phyloP scores from a whole-genome alignment of 371 early-diverging fungal species.

The Mortierella sp. region DNA sequence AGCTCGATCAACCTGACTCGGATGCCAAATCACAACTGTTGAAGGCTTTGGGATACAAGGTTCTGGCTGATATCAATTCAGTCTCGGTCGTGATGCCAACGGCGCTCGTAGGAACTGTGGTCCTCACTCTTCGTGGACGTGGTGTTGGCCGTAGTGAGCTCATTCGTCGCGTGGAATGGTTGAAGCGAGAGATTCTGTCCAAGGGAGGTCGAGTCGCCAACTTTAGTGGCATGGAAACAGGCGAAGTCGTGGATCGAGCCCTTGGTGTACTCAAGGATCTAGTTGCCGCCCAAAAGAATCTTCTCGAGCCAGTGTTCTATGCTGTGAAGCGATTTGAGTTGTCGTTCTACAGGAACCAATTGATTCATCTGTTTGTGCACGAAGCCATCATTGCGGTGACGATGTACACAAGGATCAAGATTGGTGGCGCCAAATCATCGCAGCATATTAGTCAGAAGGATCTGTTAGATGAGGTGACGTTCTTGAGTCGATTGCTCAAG shows the following conservation, averaged over 20 bases:
- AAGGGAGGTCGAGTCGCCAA: slow-evolving; percentile 89
- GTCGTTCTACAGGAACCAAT: slow-evolving; percentile 86
- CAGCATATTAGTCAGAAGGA: slow-evolving; percentile 64
- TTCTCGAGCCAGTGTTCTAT: slow-evolving; percentile 90
- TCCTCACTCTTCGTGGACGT: slow-evolving; percentile 86
- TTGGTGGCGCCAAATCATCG: slow-evolving; percentile 72
- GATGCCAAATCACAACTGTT: slow-evolving; percentile 40
- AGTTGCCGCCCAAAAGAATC: slow-evolving; percentile 79
- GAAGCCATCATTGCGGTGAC: slow-evolving; percentile 86
- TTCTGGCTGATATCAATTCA: slow-evolving; percentile 76
- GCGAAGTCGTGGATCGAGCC: slow-evolving; percentile 71
- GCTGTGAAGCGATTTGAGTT: slow-evolving; percentile 88
- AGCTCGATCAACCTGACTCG: slow-evolving; percentile 22
- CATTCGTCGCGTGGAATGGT: slow-evolving; percentile 84
- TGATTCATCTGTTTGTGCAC: slow-evolving; percentile 85
- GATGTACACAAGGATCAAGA: slow-evolving; percentile 83
- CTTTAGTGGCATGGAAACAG: slow-evolving; percentile 77
- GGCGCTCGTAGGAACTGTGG: slow-evolving; percentile 83
- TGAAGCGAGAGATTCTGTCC: slow-evolving; percentile 70
- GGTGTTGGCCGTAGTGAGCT: slow-evolving; percentile 87
- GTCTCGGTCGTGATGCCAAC: slow-evolving; percentile 88
- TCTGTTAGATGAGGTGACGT: slow-evolving; percentile 76
- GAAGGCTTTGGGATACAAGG: slow-evolving; percentile 56
- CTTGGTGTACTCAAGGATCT: slow-evolving; percentile 78
- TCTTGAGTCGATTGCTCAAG: slow-evolving; percentile 83